These are phyloP conservation scores for Salix koriyanagi DNA, from an alignment of 345 rosid species.

Conservation along the genomic window DNA sequence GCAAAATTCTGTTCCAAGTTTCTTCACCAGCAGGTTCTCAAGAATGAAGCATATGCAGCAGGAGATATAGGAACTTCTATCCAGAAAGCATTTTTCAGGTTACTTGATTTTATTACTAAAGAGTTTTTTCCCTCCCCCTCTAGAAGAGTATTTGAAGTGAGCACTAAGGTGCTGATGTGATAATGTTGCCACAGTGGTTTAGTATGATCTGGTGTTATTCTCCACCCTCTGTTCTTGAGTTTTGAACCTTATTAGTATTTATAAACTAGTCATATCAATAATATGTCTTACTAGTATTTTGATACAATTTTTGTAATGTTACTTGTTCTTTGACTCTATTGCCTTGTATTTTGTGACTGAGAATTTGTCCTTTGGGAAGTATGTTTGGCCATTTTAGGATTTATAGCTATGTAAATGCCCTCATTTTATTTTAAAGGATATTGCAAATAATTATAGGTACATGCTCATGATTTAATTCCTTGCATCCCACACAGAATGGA, in stretches of 20 bases:
- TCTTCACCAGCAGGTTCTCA: too few relatives aligned
- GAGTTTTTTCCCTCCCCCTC: too few relatives aligned
- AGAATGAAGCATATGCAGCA: too few relatives aligned
- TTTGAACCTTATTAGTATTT: not conserved
- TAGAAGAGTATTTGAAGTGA: too few relatives aligned
- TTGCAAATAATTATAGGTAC: not conserved
- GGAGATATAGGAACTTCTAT: too few relatives aligned
- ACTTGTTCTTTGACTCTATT: not conserved
- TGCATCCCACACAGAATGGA: conserved; percentile 61
- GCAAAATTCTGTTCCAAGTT: too few relatives aligned
- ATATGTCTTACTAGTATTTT: not conserved
- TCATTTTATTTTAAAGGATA: not conserved
- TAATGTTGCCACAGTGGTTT: too few relatives aligned
- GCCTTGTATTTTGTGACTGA: not conserved
- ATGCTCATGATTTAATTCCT: not conserved
- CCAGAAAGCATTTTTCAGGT: too few relatives aligned
- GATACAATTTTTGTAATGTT: not conserved
- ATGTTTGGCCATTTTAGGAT: not conserved
- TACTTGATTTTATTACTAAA: too few relatives aligned
- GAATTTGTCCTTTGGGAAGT: not conserved
- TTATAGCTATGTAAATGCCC: not conserved
- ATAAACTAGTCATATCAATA: not conserved
- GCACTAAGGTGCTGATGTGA: too few relatives aligned
- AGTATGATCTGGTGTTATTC: not conserved
- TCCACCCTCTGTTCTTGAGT: not conserved